A percentile compares a stretch with the other conserved stretches of the same genome.
phyloP scores from a whole-genome alignment of 768 basidiomycete genomes.

The Psilocybe azurescens region DNA sequence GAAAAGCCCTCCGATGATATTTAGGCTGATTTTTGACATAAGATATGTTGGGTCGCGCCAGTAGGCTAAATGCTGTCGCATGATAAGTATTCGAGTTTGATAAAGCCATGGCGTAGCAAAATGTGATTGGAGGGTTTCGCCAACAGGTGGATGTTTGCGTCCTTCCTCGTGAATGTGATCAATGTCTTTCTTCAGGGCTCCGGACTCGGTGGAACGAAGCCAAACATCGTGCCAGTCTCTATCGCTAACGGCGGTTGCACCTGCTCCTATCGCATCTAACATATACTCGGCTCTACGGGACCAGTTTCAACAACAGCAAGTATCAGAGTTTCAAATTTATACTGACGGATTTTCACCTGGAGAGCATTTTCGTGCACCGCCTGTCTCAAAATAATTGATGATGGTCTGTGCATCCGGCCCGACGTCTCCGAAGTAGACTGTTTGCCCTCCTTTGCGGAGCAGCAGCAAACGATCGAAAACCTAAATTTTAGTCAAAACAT shows the following conservation, averaged over 20 bases:
- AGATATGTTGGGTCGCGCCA: slow-evolving; percentile 71
- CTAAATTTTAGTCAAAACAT: slow-evolving; percentile 22
- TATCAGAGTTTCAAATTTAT: not conserved
- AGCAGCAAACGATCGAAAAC: slow-evolving; percentile 82
- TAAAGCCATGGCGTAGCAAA: slow-evolving; percentile 61
- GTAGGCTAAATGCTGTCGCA: slow-evolving; percentile 48
- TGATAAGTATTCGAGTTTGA: slow-evolving; percentile 48
- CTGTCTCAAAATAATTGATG: slow-evolving; percentile 77
- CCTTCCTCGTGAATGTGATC: slow-evolving; percentile 58
- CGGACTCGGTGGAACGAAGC: slow-evolving; percentile 43
- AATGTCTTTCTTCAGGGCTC: slow-evolving; percentile 42
- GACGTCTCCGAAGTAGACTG: slow-evolving; percentile 76
- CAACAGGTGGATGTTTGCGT: slow-evolving; percentile 42
- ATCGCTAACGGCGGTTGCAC: slow-evolving; percentile 57
- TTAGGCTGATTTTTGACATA: slow-evolving; percentile 60
- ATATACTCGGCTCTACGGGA: slow-evolving; percentile 59
- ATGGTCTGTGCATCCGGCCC: slow-evolving; percentile 65
- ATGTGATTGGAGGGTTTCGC: slow-evolving; percentile 40
- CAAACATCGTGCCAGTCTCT: slow-evolving; percentile 63
- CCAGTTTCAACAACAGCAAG: no score
- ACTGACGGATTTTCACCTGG: slow-evolving; percentile 75
- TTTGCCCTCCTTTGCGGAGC: slow-evolving; percentile 77
- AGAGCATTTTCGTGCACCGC: slow-evolving; percentile 68
- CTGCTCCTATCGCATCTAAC: slow-evolving; percentile 77
- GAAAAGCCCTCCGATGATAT: slow-evolving; percentile 58